phyloP scores from a whole-genome alignment of 164 flowering plant species.

The Santalum album region DNA sequence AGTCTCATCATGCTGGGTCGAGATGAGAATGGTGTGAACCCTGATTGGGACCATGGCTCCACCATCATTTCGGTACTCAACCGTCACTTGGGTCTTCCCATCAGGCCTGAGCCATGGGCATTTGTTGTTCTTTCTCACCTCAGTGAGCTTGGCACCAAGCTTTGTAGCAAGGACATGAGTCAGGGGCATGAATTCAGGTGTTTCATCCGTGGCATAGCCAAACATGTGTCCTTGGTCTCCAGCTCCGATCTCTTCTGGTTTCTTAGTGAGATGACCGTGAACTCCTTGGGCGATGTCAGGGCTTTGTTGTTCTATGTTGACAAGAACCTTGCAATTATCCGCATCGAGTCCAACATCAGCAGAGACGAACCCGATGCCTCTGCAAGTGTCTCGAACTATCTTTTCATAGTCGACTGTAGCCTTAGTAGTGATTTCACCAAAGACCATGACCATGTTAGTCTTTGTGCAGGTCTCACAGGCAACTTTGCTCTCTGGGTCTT shows the following conservation, averaged over 20 bases:
- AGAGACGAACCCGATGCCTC: constrained; percentile 44
- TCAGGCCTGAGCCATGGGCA: constrained; percentile 70
- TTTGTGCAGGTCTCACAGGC: constrained; percentile 57
- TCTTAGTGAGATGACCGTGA: constrained; percentile 49
- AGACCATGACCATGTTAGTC: constrained; percentile 54
- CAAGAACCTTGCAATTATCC: constrained; percentile 48
- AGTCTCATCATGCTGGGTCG: constrained; percentile 71
- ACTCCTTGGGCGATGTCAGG: constrained; percentile 60
- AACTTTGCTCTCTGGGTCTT: constrained; percentile 55
- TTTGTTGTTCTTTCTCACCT: constrained; percentile 60
- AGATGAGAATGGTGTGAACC: constrained; percentile 67
- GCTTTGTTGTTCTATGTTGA: constrained; percentile 46
- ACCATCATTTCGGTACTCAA: constrained; percentile 50
- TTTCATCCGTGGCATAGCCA: constrained; percentile 56
- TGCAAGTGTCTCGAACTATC: constrained; percentile 54
- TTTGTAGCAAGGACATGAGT: constrained; percentile 60
- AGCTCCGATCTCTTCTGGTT: constrained; percentile 60
- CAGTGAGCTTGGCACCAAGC: constrained; percentile 55
- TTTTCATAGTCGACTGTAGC: constrained; percentile 45
- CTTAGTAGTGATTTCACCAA: constrained; percentile 55
- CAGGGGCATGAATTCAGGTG: constrained; percentile 56
- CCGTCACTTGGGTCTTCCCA: constrained; percentile 70
- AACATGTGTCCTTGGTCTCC: constrained; percentile 63
- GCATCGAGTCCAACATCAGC: constrained; percentile 60
- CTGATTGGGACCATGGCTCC: constrained; percentile 67